These are phyloP conservation scores for Debaryomyces sp. DNA, from an alignment of 1,139 yeast genomes.

Conservation along the genomic window DNA sequence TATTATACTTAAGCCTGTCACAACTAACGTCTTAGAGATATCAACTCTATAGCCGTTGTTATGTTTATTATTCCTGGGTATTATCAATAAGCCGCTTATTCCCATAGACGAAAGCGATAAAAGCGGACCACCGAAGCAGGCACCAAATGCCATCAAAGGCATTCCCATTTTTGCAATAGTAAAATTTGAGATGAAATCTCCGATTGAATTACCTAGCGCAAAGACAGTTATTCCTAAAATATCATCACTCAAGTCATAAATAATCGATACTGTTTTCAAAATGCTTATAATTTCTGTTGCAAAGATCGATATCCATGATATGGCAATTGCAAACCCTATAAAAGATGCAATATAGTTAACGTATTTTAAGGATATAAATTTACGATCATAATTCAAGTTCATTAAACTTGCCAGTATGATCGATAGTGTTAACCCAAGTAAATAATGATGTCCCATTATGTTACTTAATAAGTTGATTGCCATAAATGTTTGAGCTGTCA, in stretches of 20 bases:
- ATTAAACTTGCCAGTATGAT: slow-evolving; percentile 10
- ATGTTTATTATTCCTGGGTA: slow-evolving; percentile 25
- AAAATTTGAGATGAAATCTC: slow-evolving; percentile 83
- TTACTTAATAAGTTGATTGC: slow-evolving; percentile 20
- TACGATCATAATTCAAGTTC: slow-evolving; percentile 9
- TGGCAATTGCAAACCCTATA: slow-evolving; percentile 67
- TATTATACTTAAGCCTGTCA: slow-evolving; percentile 56
- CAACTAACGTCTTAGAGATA: slow-evolving; percentile 42
- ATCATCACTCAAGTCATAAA: slow-evolving; percentile 72
- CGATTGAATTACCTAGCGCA: slow-evolving; percentile 91
- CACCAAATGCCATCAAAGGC: slow-evolving; percentile 91
- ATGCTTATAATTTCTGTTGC: slow-evolving; percentile 78
- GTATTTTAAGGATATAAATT: slow-evolving; percentile 11
- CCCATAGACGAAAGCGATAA: slow-evolving; percentile 50
- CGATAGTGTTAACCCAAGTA: slow-evolving; percentile 16
- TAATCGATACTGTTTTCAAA: slow-evolving; percentile 62
- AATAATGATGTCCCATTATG: slow-evolving; percentile 12
- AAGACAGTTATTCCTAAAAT: slow-evolving; percentile 83
- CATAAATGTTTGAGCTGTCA: slow-evolving; percentile 22
- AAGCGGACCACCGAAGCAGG: slow-evolving; percentile 93
- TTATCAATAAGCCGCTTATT: slow-evolving; percentile 60
- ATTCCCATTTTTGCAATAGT: slow-evolving; percentile 86
- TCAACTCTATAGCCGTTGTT: slow-evolving; percentile 31
- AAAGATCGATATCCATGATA: slow-evolving; percentile 73
- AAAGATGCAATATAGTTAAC: slow-evolving; percentile 41